Evolutionary conservation across 2,329 filamentous ascomycete genomes (phyloP).

Genomic region (Fonsecaea monophora): DNA sequence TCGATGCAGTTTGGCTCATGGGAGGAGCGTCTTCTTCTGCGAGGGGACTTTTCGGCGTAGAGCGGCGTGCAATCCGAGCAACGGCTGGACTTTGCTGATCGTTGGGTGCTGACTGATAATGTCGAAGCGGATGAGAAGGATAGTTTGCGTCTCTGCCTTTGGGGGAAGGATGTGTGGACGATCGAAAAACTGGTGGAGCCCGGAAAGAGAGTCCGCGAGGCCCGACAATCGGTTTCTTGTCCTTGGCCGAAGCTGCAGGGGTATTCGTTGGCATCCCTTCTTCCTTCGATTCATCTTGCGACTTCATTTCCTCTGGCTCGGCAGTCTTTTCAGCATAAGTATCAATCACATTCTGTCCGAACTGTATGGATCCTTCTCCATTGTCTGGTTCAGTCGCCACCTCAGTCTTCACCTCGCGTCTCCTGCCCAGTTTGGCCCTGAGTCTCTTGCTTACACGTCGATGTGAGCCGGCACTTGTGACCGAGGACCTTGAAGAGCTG

Average conservation of each 20-base stretch:
- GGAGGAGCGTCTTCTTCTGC: conserved; percentile 58
- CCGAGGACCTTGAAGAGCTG: conserved; percentile 42
- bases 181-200: conserved; percentile 35
- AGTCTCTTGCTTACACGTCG: conserved; percentile 59
- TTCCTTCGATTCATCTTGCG: neutral
- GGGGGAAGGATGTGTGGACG: conserved; percentile 26
- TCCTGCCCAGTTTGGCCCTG: conserved; percentile 39
- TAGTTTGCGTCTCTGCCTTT: conserved; percentile 1
- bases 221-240: conserved; percentile 22
- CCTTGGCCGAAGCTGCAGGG: conserved; percentile 6
- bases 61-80: conserved; percentile 5
- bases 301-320: conserved; percentile 22
- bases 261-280: conserved; percentile 12
- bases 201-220: conserved; percentile 33
- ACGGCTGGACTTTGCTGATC: conserved; percentile 53
- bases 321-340: conserved; percentile 25
- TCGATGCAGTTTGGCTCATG: conserved; percentile 72
- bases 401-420: conserved; percentile 46
- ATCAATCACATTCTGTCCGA: conserved; percentile 9
- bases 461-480: conserved; percentile 50
- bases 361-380: neutral
- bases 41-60: conserved; percentile 12
- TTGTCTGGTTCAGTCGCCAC: conserved; percentile 69
- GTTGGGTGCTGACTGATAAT: conserved; percentile 60
- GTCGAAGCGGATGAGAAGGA: conserved; percentile 36